phyloP scores from a whole-genome alignment of 208 protist genomes.

The Novymonas esmeraldas region DNA sequence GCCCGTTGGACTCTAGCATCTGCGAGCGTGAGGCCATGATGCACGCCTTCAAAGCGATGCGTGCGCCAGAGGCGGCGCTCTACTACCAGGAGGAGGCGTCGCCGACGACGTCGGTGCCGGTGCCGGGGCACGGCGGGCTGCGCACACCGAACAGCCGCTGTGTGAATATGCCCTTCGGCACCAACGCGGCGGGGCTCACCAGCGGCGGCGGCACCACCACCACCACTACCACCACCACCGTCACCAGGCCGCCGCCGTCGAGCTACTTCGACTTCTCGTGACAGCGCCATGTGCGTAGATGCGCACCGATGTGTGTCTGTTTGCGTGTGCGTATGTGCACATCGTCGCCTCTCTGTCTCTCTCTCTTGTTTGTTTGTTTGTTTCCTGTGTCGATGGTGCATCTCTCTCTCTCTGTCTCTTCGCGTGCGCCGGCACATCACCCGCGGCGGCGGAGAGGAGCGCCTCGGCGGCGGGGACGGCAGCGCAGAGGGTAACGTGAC shows the following conservation, averaged over 20 bases:
- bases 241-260: constrained; percentile 8
- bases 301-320: not conserved
- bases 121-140: constrained; percentile 1
- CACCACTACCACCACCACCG: constrained; percentile 4
- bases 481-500: no score
- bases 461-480: not conserved
- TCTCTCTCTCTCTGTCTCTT: not conserved
- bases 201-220: constrained; percentile 2
- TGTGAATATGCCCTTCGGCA: constrained; percentile 29
- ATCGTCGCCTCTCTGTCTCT: no score
- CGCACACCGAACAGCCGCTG: constrained; percentile 35
- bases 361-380: not conserved
- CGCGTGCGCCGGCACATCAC: not conserved
- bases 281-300: not conserved
- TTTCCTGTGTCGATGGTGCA: not conserved
- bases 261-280: constrained; percentile 32
- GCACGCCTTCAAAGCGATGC: constrained; percentile 70
- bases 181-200: constrained; percentile 2
- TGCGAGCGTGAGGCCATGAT: constrained; percentile 57
- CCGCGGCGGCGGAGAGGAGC: not conserved
- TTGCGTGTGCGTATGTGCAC: not conserved
- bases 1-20: constrained; percentile 42
- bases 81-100: constrained; percentile 19
- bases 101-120: not conserved
- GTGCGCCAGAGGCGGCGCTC: constrained; percentile 30